Evolutionary conservation across 192 early-diverging fungal species (phyloP).

Genomic region (Coemansia pectinata): DNA sequence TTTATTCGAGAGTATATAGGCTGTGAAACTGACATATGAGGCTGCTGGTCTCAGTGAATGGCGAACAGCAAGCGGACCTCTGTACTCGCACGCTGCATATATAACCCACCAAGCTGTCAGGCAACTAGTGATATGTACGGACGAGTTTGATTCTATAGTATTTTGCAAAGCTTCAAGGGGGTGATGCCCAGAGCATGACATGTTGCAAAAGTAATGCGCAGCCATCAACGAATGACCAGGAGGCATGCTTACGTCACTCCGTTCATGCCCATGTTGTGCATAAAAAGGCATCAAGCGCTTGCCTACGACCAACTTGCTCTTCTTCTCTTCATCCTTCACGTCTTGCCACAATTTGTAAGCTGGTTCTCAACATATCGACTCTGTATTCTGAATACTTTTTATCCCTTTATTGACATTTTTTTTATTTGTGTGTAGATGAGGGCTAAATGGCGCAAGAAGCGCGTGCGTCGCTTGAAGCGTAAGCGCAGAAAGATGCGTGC

Average conservation of each 20-base stretch:
- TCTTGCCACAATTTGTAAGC: not conserved
- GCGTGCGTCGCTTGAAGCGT: slow-evolving; percentile 68
- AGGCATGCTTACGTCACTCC: not conserved
- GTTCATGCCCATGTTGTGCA: not conserved
- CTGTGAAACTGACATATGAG: no score
- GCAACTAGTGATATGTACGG: no score
- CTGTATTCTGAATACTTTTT: not conserved
- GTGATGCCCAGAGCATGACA: not conserved
- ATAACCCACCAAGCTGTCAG: no score
- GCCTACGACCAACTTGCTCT: not conserved
- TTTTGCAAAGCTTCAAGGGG: not conserved
- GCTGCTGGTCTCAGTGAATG: no score
- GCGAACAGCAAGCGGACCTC: no score
- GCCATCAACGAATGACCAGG: not conserved
- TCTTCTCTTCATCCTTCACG: not conserved
- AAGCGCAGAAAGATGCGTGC: slow-evolving; percentile 78
- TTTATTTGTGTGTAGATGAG: slow-evolving; percentile 51
- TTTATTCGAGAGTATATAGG: no score
- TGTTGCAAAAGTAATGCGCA: not conserved
- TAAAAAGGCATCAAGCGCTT: not conserved
- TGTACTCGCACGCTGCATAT: no score
- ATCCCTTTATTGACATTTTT: not conserved
- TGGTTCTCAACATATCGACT: not conserved
- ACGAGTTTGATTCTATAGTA: no score
- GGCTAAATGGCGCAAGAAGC: slow-evolving; percentile 78